Evolutionary conservation across 2,329 filamentous ascomycete species (phyloP).

Genomic region (Fusarium kyushuense): DNA sequence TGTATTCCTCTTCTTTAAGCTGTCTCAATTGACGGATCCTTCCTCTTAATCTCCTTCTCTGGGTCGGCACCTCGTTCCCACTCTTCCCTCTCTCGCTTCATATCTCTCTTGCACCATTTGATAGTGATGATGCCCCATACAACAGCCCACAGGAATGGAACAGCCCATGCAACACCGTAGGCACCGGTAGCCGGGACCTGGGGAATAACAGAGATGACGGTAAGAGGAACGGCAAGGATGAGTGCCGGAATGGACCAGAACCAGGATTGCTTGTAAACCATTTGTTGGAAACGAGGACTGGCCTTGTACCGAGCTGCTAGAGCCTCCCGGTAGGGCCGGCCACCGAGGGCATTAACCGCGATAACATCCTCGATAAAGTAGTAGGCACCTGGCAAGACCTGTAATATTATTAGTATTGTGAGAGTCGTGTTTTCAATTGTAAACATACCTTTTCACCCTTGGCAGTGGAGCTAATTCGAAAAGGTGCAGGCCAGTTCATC

Average conservation of each 20-base stretch:
- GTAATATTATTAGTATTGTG: slow-evolving; percentile 43
- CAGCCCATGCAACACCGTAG: slow-evolving; percentile 56
- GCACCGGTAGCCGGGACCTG: slow-evolving; percentile 52
- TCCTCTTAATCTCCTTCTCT: slow-evolving; percentile 38
- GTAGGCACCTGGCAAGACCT: slow-evolving; percentile 70
- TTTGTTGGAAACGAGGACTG: slow-evolving; percentile 56
- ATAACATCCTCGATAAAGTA: slow-evolving; percentile 76
- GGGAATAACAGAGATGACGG: slow-evolving; percentile 53
- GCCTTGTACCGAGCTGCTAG: slow-evolving; percentile 57
- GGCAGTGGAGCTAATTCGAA: slow-evolving; percentile 72
- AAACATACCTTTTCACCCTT: slow-evolving; percentile 61
- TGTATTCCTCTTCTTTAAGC: slow-evolving; percentile 3
- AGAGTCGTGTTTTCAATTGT: rapidly evolving
- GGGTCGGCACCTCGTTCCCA: slow-evolving; percentile 51
- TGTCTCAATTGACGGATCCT: slow-evolving; percentile 23
- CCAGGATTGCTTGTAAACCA: slow-evolving; percentile 56
- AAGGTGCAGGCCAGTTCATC: slow-evolving; percentile 63
- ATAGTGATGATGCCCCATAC: slow-evolving; percentile 54
- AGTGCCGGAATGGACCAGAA: slow-evolving; percentile 58
- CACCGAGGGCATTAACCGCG: slow-evolving; percentile 73
- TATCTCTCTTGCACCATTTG: slow-evolving; percentile 54
- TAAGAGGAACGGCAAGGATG: slow-evolving; percentile 53
- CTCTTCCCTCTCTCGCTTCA: slow-evolving; percentile 54
- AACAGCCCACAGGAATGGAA: slow-evolving; percentile 55
- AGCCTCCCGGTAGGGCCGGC: slow-evolving; percentile 57